phyloP scores from a whole-genome alignment of 257 asterid genomes.

The Scutellaria baicalensis region DNA sequence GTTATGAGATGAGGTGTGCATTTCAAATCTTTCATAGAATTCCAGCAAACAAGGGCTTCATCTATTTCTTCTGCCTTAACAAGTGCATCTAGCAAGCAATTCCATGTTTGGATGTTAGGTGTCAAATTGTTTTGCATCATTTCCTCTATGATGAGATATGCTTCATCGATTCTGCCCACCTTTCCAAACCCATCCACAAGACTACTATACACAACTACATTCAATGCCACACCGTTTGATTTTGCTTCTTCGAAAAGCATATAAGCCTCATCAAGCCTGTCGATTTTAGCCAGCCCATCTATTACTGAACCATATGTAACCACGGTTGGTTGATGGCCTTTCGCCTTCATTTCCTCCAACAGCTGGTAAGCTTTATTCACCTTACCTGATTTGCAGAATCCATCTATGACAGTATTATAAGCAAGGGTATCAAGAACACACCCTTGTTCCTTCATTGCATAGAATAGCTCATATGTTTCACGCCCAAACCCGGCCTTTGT shows the following conservation, averaged over 20 bases:
- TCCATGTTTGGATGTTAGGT: conserved; percentile 88
- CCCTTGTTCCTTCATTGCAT: conserved; percentile 87
- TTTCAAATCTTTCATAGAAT: conserved; percentile 76
- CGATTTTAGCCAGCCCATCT: conserved; percentile 96
- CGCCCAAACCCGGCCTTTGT: conserved; percentile 83
- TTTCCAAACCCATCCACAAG: conserved; percentile 92
- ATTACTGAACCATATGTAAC: conserved; percentile 89
- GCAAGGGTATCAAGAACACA: conserved; percentile 77
- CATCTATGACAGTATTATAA: conserved; percentile 84
- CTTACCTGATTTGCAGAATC: conserved; percentile 89
- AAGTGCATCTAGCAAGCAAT: conserved; percentile 90
- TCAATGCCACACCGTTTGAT: conserved; percentile 56
- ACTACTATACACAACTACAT: conserved; percentile 77
- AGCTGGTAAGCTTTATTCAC: conserved; percentile 96
- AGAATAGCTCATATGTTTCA: conserved; percentile 76
- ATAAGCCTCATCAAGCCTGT: conserved; percentile 93
- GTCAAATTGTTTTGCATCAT: conserved; percentile 73
- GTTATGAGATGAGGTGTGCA: conserved; percentile 59
- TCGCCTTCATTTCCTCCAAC: conserved; percentile 86
- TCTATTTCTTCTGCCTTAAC: conserved; percentile 89
- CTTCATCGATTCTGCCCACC: conserved; percentile 94
- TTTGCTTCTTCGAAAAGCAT: conserved; percentile 99
- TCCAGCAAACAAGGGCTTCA: conserved; percentile 94
- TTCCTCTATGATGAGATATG: conserved; percentile 88
- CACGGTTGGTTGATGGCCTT: conserved; percentile 73